Base-by-base conservation (phyloP, 208 protist species). In the Leishmania mexicana region DNA sequence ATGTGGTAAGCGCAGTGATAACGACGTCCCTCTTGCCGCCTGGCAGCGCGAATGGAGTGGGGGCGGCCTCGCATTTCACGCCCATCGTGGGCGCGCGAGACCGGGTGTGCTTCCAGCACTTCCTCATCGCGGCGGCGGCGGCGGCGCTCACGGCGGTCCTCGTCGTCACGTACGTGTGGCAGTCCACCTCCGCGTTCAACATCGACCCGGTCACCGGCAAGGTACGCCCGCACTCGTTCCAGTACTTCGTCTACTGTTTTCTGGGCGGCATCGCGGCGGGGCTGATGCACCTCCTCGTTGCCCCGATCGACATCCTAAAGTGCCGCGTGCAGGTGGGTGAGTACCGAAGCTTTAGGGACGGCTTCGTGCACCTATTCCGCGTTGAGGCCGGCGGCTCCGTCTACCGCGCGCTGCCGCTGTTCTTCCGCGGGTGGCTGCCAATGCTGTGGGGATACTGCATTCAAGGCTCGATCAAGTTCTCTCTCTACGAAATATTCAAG, bases 251-350 rank as follows among this genome's bases (percentile, higher is more conserved):
- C 11, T 86, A 89, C 49, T 95, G 91, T 80, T 86, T 94, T 77
- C 17, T 94, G 11, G 92, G 91, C 47, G 94, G 94, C 21, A 53
- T 90, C 10, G 21, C 91, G 17, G 87, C 86, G 51, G 94, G 94
- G 54, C 53, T 93, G 35, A 71, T 92, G n/a, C 94, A 97, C 75
- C 49, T 88, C 24, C n/a, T 90, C 17, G 74, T 97, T 51, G 91
- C 89, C 10, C 94, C 94, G 0, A 80, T 97, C 31, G 94, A 97
- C 80, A 74, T 95, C 19, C 68, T 97, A 38, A 97, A 97, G 85
- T 96, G 92, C 70, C 91, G 94, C 65, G 86, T 96, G n/a, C 94
- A 97, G 80, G 92, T 96, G 31, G 94, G 94, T 62, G 87, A 93
- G 78, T 96, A 89, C 64, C 67, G 68, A 17, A 85, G 74, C 68